phyloP scores from a whole-genome alignment of 805 yeast species.

The Starmerella powellii region DNA sequence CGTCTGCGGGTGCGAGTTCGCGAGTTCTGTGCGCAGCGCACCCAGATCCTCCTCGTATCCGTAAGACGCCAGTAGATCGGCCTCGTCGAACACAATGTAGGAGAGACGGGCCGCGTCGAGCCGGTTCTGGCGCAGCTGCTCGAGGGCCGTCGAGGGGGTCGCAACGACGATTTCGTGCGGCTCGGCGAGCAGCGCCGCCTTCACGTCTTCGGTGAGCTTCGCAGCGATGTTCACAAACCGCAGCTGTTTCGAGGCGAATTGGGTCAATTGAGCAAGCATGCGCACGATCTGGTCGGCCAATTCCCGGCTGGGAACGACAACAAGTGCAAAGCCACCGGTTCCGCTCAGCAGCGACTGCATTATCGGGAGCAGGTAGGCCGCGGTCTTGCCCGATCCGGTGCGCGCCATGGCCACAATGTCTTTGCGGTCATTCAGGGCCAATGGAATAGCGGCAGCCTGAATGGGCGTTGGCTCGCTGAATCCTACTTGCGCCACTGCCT shows the following conservation, averaged over 20 bases:
- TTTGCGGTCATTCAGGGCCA: constrained; percentile 79
- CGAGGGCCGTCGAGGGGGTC: constrained; percentile 71
- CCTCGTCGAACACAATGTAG: constrained; percentile 84
- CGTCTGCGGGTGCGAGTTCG: constrained; percentile 55
- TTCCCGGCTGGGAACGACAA: constrained; percentile 89
- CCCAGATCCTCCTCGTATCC: constrained; percentile 82
- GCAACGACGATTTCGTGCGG: constrained; percentile 72
- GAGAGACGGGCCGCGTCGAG: constrained; percentile 46
- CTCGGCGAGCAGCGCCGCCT: constrained; percentile 54
- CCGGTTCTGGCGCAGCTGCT: constrained; percentile 34
- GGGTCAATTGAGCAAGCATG: constrained; percentile 54
- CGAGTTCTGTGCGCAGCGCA: constrained; percentile 49
- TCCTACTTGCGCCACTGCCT: constrained; percentile 71
- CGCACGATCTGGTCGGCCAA: constrained; percentile 71
- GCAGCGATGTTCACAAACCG: constrained; percentile 56
- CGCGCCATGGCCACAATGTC: constrained; percentile 89
- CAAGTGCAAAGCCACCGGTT: constrained; percentile 40
- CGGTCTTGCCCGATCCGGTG: constrained; percentile 94
- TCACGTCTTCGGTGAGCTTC: constrained; percentile 51
- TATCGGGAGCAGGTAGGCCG: constrained; percentile 80
- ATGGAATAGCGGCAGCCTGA: constrained; percentile 82
- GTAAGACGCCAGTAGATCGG: constrained; percentile 76
- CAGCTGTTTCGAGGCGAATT: constrained; percentile 58
- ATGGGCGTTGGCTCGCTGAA: constrained; percentile 79
- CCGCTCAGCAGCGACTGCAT: constrained; percentile 52